Conservation (phyloP, 345 rosid genomes). For the Cardamine resedifolia region DNA sequence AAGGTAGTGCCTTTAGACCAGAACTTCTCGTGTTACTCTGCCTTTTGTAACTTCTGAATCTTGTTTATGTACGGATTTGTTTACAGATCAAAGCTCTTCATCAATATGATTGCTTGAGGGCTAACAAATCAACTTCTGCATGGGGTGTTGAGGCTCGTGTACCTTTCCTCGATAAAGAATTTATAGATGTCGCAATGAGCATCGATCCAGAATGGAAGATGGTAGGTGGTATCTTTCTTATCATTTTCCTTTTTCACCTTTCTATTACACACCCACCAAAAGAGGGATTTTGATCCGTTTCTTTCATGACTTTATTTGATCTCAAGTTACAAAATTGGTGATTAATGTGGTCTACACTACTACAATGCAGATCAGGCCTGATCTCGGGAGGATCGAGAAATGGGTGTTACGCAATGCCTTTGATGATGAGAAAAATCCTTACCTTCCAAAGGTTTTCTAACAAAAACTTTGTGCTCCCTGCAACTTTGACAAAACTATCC, state of each 20-base stretch:
- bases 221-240: conserved; percentile 44
- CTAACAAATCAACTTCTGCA: conserved; percentile 82
- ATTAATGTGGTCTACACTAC: neutral
- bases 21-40: neutral
- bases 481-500: neutral
- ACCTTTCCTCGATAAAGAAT: conserved; percentile 80
- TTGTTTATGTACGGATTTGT: conserved; percentile 1
- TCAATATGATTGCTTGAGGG: conserved; percentile 88
- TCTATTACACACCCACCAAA: neutral
- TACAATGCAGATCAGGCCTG: conserved; percentile 59
- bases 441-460: conserved; percentile 64
- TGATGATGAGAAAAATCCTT: conserved; percentile 71
- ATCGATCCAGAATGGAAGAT: conserved; percentile 86
- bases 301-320: neutral
- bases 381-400: conserved; percentile 79
- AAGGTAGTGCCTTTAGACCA: conserved; percentile 49
- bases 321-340: neutral
- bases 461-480: conserved; percentile 6
- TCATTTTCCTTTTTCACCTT: neutral
- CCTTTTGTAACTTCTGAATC: conserved; percentile 2
- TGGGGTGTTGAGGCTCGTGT: conserved; percentile 97
- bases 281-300: neutral
- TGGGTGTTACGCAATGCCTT: conserved; percentile 86
- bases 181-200: conserved; percentile 66
- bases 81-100: conserved; percentile 80